Evolutionary conservation across 768 basidiomycete genomes (phyloP).

Genomic region (Russula abietina): DNA sequence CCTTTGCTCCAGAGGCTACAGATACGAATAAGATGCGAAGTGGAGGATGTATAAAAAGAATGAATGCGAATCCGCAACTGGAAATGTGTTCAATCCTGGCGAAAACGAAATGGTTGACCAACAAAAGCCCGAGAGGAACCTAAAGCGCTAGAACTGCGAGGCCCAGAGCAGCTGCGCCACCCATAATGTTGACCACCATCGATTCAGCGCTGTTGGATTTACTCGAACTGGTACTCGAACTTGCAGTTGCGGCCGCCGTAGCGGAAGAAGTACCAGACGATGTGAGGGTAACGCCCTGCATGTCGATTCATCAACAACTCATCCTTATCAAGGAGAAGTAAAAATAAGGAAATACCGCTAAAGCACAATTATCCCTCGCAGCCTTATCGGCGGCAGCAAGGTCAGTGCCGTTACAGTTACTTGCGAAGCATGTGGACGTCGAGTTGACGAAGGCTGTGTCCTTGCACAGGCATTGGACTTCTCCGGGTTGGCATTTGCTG

Average conservation of each 20-base stretch:
- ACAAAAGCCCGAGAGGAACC: neutral
- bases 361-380: constrained; percentile 41
- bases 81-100: neutral
- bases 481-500: constrained; percentile 42
- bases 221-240: neutral
- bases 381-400: constrained; percentile 38
- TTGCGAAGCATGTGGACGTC: constrained; percentile 45
- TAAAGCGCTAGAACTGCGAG: constrained; percentile 19
- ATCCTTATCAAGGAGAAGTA: neutral
- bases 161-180: constrained; percentile 19
- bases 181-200: constrained; percentile 13
- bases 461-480: constrained; percentile 56
- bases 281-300: constrained; percentile 23
- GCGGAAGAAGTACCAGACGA: neutral
- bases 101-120: neutral
- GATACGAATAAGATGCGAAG: neutral
- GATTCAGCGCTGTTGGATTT: constrained; percentile 4
- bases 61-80: neutral
- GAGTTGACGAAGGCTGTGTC: constrained; percentile 39
- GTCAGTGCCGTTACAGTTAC: constrained; percentile 44
- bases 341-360: constrained; percentile 37
- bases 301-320: neutral
- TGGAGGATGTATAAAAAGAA: neutral
- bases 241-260: neutral
- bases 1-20: neutral